These are phyloP conservation scores for Aureobasidium mangrovei DNA, from an alignment of 2,329 filamentous ascomycete species.

Conservation along the genomic window DNA sequence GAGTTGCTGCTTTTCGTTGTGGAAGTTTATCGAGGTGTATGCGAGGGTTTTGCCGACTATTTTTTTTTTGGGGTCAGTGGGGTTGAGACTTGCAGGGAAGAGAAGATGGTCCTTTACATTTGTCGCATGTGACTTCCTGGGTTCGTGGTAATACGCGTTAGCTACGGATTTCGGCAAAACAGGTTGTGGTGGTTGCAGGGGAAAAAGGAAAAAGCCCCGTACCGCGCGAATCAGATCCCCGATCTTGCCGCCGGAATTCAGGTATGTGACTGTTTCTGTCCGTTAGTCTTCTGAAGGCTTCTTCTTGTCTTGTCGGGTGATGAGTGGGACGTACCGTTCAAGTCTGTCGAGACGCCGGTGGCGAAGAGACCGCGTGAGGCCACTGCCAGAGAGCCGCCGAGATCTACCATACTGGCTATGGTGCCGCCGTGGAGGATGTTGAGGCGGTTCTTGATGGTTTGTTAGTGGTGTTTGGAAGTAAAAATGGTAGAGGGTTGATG, in stretches of 20 bases:
- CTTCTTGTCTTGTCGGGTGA: no score
- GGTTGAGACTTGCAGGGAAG: background rate
- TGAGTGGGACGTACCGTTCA: constrained; percentile 40
- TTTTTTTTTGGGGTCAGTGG: background rate
- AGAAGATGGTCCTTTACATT: constrained; percentile 37
- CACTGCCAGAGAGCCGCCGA: constrained; percentile 57
- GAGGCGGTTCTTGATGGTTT: constrained; percentile 55
- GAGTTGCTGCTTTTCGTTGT: constrained; percentile 49
- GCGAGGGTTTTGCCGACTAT: constrained; percentile 57
- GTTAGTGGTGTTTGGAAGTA: background rate
- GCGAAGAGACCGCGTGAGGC: constrained; percentile 56
- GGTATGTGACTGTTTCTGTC: constrained; percentile 46
- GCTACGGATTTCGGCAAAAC: background rate
- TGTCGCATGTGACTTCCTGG: constrained; percentile 54
- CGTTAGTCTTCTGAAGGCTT: background rate
- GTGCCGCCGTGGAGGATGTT: constrained; percentile 71
- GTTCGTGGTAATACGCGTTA: background rate
- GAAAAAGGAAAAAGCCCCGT: constrained; percentile 20
- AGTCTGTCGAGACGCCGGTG: constrained; percentile 58
- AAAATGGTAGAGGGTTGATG: constrained; percentile 19
- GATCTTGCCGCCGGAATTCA: constrained; percentile 54
- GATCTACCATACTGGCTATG: constrained; percentile 65
- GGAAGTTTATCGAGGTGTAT: constrained; percentile 54
- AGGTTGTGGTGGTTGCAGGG: background rate
- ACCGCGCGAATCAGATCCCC: constrained; percentile 51